These are phyloP conservation scores for Aphanomyces stellatus DNA, from an alignment of 352 stramenopile species.

Conservation along the genomic window DNA sequence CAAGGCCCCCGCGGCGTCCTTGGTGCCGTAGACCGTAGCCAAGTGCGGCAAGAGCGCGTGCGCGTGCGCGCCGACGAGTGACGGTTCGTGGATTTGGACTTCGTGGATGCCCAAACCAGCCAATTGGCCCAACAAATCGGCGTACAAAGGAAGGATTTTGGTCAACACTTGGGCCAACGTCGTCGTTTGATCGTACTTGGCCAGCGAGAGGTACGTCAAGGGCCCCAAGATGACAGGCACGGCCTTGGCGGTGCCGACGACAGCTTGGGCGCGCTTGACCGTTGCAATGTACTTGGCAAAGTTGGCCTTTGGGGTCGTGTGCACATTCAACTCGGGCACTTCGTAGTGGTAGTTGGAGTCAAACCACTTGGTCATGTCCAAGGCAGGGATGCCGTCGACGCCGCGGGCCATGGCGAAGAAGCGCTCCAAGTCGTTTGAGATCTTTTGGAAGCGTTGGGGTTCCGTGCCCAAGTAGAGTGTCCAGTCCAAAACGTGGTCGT, in stretches of 20 bases:
- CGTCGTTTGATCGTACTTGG: constrained; percentile 64
- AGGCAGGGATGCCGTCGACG: constrained; percentile 79
- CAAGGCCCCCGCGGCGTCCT: constrained; percentile 42
- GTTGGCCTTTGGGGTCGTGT: constrained; percentile 63
- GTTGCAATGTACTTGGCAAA: constrained; percentile 62
- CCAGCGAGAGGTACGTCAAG: constrained; percentile 71
- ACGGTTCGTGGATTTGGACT: constrained; percentile 89
- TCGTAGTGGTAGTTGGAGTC: constrained; percentile 95
- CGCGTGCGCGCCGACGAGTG: constrained; percentile 68
- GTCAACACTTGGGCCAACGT: constrained; percentile 59
- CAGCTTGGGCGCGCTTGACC: constrained; percentile 68
- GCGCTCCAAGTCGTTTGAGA: constrained; percentile 47
- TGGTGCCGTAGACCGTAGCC: constrained; percentile 55
- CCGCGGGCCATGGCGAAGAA: constrained; percentile 90
- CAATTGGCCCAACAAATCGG: constrained; percentile 61
- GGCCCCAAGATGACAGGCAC: constrained; percentile 76
- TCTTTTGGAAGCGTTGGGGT: constrained; percentile 62
- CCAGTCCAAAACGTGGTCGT: constrained; percentile 89
- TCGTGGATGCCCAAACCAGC: constrained; percentile 64
- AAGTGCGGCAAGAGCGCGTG: constrained; percentile 47
- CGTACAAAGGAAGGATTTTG: constrained; percentile 75
- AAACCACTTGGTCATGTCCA: constrained; percentile 95
- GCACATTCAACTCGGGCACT: constrained; percentile 82
- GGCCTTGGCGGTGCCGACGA: constrained; percentile 74
- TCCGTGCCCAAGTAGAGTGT: constrained; percentile 74